A percentile compares a stretch with the other conserved stretches of the same genome.
These are phyloP conservation scores for Neonectria punicea DNA, from an alignment of 2,329 filamentous ascomycete genomes.

Conservation along the genomic window DNA sequence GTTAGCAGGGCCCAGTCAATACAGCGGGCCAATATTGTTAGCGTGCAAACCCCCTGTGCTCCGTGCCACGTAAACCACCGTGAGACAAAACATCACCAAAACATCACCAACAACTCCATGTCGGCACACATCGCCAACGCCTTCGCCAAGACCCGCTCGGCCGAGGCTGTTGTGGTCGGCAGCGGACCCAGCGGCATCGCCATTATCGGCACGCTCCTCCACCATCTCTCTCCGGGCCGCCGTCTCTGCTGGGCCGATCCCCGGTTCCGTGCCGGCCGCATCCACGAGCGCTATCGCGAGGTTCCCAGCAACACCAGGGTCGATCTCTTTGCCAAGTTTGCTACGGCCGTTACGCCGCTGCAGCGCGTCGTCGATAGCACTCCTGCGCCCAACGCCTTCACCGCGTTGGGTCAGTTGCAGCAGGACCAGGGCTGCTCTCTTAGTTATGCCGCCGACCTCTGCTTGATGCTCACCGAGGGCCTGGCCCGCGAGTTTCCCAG, in stretches of 20 bases:
- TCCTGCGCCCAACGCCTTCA: conserved; percentile 63
- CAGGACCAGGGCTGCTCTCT: conserved; percentile 68
- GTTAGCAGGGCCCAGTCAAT: too few species aligned
- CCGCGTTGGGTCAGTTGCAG: conserved; percentile 61
- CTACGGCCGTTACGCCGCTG: conserved; percentile 63
- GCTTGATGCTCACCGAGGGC: conserved; percentile 56
- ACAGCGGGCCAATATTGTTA: too few species aligned
- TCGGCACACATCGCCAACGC: background rate
- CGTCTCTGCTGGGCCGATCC: conserved; percentile 72
- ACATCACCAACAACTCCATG: background rate
- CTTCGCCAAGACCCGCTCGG: conserved; percentile 46
- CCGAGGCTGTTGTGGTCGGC: conserved; percentile 36
- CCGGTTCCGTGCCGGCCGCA: conserved; percentile 62
- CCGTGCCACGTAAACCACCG: too few species aligned
- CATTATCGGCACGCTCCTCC: conserved; percentile 69
- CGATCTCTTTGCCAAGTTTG: conserved; percentile 67
- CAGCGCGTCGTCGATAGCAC: conserved; percentile 59
- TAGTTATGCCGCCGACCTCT: conserved; percentile 67
- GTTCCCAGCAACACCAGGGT: conserved; percentile 73
- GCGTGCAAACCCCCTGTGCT: too few species aligned
- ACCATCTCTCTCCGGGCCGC: conserved; percentile 54
- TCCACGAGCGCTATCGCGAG: conserved; percentile 66
- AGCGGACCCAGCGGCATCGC: conserved; percentile 58
- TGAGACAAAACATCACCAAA: background rate
- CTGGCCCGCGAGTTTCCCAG: conserved; percentile 50